Evolutionary conservation across 192 early-diverging fungal species (phyloP), one percentile per base, ranked within the genome.

Genomic region (Podila epicladia): DNA sequence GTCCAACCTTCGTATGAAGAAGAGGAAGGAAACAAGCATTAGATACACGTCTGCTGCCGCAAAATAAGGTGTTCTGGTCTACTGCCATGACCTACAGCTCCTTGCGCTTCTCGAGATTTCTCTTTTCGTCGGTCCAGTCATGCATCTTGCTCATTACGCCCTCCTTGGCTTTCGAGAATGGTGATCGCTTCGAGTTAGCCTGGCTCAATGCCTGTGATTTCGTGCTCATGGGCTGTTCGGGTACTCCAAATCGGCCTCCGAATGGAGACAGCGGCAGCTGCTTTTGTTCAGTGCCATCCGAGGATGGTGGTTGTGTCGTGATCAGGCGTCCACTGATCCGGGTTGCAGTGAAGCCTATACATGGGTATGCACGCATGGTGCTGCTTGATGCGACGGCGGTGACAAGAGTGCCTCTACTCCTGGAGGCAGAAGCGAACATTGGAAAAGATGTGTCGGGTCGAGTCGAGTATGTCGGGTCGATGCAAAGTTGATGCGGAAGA

Each of bases 121-220:
- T 88, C 49, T 85, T 75, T 67, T 85, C 76, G 32, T 88, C 76
- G 15, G 83, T 85, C 72, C 86, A 82, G 53, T 88, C 84, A 60
- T 82, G 15, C 12, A 86, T 38, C 65, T 88, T 88, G 58, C n/a
- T 73, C 67, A 73, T 79, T 22, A 79, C 48, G 0, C 70, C 76
- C 2, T 71, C 76, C 35, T 79, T 80, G n/a, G 77, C 77, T 24
- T 80, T 80, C 12, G 71, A 65, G n/a, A 80, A 80, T 7, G 77
- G 77, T 9, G 77, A 80, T 32, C 59, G 38, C 26, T 61, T 73
- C 5, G 59, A 64, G 20, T 64, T 80, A 4, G 66, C 45, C n/a
- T 64, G 66, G 2, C 70, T 51, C 4, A 53, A 41, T 15, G 77
- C 77, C 13, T 62, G 61, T 9, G 65, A 69, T 62, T 80, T 80